Conservation (phyloP, 1,139 yeast genomes). For the Suhomyces bribrorum region DNA sequence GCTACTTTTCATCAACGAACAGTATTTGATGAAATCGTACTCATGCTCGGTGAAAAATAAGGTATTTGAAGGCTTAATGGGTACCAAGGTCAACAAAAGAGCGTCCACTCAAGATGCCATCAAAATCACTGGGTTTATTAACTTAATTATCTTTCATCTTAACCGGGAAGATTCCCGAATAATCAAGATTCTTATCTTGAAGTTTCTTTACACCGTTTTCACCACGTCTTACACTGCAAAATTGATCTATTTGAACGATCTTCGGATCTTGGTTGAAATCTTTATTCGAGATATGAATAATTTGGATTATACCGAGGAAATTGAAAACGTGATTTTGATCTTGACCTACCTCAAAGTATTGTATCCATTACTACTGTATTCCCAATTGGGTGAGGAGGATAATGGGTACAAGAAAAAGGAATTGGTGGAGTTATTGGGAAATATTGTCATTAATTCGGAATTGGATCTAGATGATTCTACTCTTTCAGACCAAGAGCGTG, state of each 20-base stretch:
- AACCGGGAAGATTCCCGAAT: constrained; percentile 77
- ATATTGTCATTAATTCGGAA: constrained; percentile 38
- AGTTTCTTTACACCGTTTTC: constrained; percentile 72
- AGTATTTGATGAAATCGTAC: constrained; percentile 68
- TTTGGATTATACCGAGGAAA: constrained; percentile 45
- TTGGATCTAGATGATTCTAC: constrained; percentile 4
- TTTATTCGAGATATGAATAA: constrained; percentile 77
- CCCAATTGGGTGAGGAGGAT: constrained; percentile 55
- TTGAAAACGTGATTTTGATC: constrained; percentile 56
- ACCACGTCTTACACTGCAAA: constrained; percentile 66
- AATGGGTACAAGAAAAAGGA: constrained; percentile 59
- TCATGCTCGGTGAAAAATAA: constrained; percentile 38
- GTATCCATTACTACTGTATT: constrained; percentile 66
- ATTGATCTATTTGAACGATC: constrained; percentile 77
- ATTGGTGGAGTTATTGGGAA: constrained; percentile 50
- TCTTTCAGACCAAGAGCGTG: constrained; percentile 17
- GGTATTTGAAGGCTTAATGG: constrained; percentile 49
- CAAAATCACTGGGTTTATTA: constrained; percentile 40
- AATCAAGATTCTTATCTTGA: constrained; percentile 75
- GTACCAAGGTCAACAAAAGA: constrained; percentile 3
- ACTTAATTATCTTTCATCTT: constrained; percentile 52
- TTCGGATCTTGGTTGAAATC: constrained; percentile 84
- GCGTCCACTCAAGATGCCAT: constrained; percentile 20
- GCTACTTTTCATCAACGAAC: constrained; percentile 78
- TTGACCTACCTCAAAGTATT: constrained; percentile 78